Base-by-base conservation (phyloP, 2,329 filamentous ascomycete species). In the Colletotrichum ledebouriae region DNA sequence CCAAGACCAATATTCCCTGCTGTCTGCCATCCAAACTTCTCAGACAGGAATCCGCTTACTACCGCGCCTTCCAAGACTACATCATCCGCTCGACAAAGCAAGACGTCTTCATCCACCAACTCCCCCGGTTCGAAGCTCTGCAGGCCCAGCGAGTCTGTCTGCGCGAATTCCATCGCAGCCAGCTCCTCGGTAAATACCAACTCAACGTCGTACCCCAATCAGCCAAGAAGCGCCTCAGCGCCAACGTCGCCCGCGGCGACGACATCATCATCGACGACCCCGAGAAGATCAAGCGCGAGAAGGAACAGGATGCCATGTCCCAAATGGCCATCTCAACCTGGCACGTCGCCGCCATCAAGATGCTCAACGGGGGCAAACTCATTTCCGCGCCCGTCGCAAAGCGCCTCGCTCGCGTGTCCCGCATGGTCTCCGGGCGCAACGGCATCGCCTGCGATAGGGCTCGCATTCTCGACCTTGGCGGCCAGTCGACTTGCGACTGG, bases 401-500 rank as follows among this genome's bases (percentile, higher is more conserved):
- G 78, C 85, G 86, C 20, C 83, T 91, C 44, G 84, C 85, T 6
- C 82, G 86, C 50, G 79, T 87, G 33, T 88, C 86, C 25, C 82
- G 81, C 69, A 82, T 85, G 76, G 78, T 80, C 1, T 78, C 81
- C 2, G 79, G 78, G n/a, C 74, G 77, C 34, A 75, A 82, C 47
- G 84, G 84, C 42, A 77, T 79, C 17, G 76, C 79, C 59, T 82
- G 82, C 67, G 82, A 87, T 66, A 86, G 89, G 25, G 82, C 89
- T 3, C 85, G 92, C 39, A 91, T 98, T 65, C 87, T 98, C 29
- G 95, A 98, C 76, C 89, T 98, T 39, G 94, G 93, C 56, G 94
- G 94, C 50, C 90, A 95, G 76, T 86, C 91, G 0, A 89, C 92
- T 13, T 95, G 94, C 76, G 94, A 97, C 79, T 99, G 96, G 96